Evolutionary conservation across 225 moss, liverwort and hornwort genomes (phyloP).

Genomic region (Thuidium tamariscinum): DNA sequence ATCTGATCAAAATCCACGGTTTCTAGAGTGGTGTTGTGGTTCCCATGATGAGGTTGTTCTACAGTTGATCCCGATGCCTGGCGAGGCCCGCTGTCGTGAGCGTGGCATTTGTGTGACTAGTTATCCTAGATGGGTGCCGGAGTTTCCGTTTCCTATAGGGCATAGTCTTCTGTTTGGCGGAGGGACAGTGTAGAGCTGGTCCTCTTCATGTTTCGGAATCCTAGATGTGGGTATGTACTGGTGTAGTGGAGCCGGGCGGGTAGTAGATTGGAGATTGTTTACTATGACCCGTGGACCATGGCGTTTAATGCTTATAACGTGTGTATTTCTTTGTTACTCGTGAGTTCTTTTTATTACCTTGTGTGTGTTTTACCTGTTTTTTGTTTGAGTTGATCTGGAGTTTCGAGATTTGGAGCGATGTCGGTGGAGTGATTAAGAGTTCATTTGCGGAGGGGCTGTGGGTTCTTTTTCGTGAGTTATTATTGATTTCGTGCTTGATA

Average conservation of each 20-base stretch:
- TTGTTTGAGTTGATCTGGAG: neutral
- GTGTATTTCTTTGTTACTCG: neutral
- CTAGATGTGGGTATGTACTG: neutral
- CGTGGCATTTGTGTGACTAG: neutral
- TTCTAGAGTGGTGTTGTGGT: conserved; percentile 28
- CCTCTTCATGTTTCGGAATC: neutral
- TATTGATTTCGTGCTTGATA: no score
- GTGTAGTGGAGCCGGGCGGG: neutral
- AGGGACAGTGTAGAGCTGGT: neutral
- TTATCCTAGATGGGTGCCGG: neutral
- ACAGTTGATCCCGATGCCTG: neutral
- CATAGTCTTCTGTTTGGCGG: neutral
- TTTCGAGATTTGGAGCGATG: neutral
- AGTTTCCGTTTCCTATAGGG: neutral
- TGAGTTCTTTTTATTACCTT: neutral
- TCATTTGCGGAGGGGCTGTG: no score
- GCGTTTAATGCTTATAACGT: neutral
- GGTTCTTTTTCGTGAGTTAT: no score
- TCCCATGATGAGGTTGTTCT: neutral
- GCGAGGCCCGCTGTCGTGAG: neutral
- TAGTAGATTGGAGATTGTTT: neutral
- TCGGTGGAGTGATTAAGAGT: no score
- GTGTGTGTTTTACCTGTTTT: neutral
- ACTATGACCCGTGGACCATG: neutral
- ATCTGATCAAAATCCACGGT: conserved; percentile 96